A percentile compares a stretch with the other conserved stretches of the same genome.
These are phyloP conservation scores for Pochonia chlamydosporia DNA, from an alignment of 2,329 filamentous ascomycete species.

Conservation along the genomic window DNA sequence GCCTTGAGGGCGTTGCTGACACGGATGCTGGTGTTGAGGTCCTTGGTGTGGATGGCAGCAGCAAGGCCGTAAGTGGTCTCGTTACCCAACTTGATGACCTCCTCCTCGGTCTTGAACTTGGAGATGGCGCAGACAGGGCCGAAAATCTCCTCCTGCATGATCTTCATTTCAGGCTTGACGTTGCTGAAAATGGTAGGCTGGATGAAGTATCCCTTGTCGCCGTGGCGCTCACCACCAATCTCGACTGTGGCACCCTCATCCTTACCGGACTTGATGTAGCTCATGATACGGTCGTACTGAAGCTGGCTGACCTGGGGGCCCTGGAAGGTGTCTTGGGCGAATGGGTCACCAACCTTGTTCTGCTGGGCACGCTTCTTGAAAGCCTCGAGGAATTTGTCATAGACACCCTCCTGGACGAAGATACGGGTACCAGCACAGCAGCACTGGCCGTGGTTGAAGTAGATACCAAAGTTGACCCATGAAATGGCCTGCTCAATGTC, in stretches of 20 bases:
- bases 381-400: constrained; percentile 76
- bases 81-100: constrained; percentile 71
- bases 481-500: constrained; percentile 71
- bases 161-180: constrained; percentile 79
- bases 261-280: constrained; percentile 65
- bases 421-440: constrained; percentile 76
- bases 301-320: constrained; percentile 80
- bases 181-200: constrained; percentile 86
- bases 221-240: constrained; percentile 48
- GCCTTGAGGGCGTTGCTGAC: constrained; percentile 71
- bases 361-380: constrained; percentile 71
- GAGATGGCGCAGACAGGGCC: constrained; percentile 78
- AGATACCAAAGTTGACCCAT: constrained; percentile 70
- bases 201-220: constrained; percentile 81
- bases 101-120: constrained; percentile 80
- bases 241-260: constrained; percentile 57
- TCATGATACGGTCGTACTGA: constrained; percentile 87
- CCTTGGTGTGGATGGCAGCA: constrained; percentile 74
- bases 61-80: constrained; percentile 75
- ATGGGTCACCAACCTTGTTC: constrained; percentile 82
- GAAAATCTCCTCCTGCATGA: constrained; percentile 89
- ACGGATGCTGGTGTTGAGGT: constrained; percentile 76
- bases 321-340: constrained; percentile 75
- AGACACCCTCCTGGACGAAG: constrained; percentile 80
- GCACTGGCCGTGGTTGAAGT: constrained; percentile 60